A percentile compares a stretch with the other conserved stretches of the same genome.
phyloP scores from a whole-genome alignment of 2,329 filamentous ascomycete genomes.

The Microsporum audouinii region DNA sequence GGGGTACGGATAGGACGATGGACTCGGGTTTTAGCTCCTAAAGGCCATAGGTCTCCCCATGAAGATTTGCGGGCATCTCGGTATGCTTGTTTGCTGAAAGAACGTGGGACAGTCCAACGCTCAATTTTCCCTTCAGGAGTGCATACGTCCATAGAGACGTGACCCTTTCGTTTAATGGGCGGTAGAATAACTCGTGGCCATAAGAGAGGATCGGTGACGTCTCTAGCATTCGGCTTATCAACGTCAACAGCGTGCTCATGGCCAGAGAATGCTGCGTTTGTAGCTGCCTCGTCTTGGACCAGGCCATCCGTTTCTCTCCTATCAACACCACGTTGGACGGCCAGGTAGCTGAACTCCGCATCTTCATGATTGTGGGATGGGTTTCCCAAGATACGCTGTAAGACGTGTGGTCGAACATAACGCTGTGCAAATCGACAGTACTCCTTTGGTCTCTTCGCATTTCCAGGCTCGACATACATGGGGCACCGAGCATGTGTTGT shows the following conservation, averaged over 20 bases:
- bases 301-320: constrained; percentile 35
- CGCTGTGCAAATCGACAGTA: constrained; percentile 86
- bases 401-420: constrained; percentile 70
- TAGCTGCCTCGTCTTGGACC: constrained; percentile 46
- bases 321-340: constrained; percentile 65
- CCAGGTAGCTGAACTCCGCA: constrained; percentile 79
- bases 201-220: constrained; percentile 45
- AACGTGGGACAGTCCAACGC: constrained; percentile 83
- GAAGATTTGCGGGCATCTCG: constrained; percentile 79
- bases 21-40: constrained; percentile 80
- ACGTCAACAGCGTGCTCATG: constrained; percentile 43
- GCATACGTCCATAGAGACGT: constrained; percentile 83
- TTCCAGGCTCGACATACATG: constrained; percentile 68
- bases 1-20: constrained; percentile 32
- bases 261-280: constrained; percentile 58
- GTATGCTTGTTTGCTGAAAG: constrained; percentile 70
- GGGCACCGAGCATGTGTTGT: constrained; percentile 82
- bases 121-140: constrained; percentile 76
- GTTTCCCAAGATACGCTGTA: constrained; percentile 61
- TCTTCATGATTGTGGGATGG: constrained; percentile 74
- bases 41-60: constrained; percentile 93
- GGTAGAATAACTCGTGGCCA: constrained; percentile 69
- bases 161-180: constrained; percentile 76
- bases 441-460: constrained; percentile 61
- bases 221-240: constrained; percentile 7